Percentiles rank a stretch among this genome's conserved stretches.
Evolutionary conservation across 176 grass and related monocot genomes (phyloP).

Genomic region (Carex myosuroides): DNA sequence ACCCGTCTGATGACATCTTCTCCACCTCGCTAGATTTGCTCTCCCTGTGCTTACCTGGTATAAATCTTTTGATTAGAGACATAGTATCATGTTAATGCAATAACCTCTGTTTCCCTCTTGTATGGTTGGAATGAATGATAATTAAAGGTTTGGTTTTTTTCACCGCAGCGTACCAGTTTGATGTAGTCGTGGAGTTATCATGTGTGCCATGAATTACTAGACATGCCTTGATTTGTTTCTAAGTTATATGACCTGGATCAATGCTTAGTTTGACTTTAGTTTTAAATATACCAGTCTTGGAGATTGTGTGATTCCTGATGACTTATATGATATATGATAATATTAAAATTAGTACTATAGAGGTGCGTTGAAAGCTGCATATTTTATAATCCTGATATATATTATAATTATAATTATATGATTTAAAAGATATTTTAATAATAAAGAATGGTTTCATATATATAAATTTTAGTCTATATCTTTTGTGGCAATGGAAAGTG

Average conservation of each 20-base stretch:
- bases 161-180: background rate
- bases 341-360: background rate
- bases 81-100: conserved; percentile 2
- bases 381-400: background rate
- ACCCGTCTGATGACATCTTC: conserved; percentile 42
- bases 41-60: conserved; percentile 19
- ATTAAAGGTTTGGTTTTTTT: conserved; percentile 3
- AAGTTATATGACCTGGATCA: conserved; percentile 2
- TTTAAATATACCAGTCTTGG: conserved; percentile 3
- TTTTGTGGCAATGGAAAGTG: background rate
- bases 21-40: background rate
- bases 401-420: background rate
- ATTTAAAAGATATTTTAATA: background rate
- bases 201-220: conserved; percentile 19
- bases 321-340: background rate
- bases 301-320: conserved; percentile 9
- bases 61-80: conserved; percentile 16
- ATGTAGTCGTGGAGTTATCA: background rate
- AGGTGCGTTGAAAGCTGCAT: conserved; percentile 1
- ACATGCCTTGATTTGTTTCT: conserved; percentile 11
- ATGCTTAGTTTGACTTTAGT: conserved; percentile 16
- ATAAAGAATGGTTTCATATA: background rate
- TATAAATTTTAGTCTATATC: background rate
- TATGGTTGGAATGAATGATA: background rate
- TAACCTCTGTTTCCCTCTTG: background rate